Evolutionary conservation across 371 early-diverging fungal species (phyloP).

Genomic region (Lichtheimia corymbifera): DNA sequence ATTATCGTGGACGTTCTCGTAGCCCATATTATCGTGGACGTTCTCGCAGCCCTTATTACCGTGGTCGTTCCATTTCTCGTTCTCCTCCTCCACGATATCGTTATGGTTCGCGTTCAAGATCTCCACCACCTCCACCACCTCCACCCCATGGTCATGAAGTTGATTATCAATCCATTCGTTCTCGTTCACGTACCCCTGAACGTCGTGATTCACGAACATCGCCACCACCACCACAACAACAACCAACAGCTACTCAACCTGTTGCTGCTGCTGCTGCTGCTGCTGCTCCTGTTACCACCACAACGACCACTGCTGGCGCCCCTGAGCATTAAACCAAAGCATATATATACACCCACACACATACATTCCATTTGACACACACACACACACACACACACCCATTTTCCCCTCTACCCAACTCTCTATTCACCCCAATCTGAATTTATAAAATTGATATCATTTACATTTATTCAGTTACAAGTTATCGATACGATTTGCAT

Average conservation of each 20-base stretch:
- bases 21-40: not conserved
- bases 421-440: not conserved
- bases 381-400: too few species aligned
- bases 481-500: too few species aligned
- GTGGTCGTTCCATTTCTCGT: not conserved
- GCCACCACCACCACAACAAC: conserved; percentile 8
- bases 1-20: conserved; percentile 15
- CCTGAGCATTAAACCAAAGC: not conserved
- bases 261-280: conserved; percentile 11
- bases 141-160: not conserved
- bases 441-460: too few species aligned
- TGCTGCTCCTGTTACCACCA: not conserved
- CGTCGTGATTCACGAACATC: conserved; percentile 16
- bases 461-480: too few species aligned
- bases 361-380: not conserved
- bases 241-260: conserved; percentile 9
- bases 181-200: conserved; percentile 21
- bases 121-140: conserved; percentile 18
- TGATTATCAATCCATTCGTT: conserved; percentile 1
- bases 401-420: not conserved
- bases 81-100: not conserved
- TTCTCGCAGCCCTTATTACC: not conserved
- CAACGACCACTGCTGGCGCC: not conserved
- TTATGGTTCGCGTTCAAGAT: conserved; percentile 23
- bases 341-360: not conserved